A percentile compares a stretch with the other conserved stretches of the same genome.
These are phyloP conservation scores for Pholiota conissans DNA, from an alignment of 768 basidiomycete species.

Conservation along the genomic window DNA sequence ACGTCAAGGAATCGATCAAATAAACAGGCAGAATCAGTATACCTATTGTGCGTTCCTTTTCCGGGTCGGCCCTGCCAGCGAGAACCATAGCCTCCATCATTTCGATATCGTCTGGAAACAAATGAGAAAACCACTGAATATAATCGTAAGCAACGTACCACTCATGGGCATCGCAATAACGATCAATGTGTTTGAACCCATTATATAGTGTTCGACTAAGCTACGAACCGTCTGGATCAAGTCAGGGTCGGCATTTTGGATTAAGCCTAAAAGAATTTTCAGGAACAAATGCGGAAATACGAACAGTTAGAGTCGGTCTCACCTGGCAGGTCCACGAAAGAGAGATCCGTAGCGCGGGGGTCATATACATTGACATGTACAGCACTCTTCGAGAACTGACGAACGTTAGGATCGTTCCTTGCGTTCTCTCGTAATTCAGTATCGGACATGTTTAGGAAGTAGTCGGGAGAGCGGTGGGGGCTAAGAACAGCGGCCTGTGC, in stretches of 20 bases:
- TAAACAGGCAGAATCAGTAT: background rate
- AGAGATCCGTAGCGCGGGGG: conserved; percentile 44
- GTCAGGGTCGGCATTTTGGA: conserved; percentile 47
- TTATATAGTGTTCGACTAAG: conserved; percentile 50
- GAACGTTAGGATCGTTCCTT: background rate
- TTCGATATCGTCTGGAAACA: conserved; percentile 58
- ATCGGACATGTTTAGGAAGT: conserved; percentile 26
- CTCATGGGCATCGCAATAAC: conserved; percentile 67
- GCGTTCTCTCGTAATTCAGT: conserved; percentile 22
- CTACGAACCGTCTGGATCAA: conserved; percentile 45
- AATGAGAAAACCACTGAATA: too few relatives aligned
- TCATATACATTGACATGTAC: conserved; percentile 48
- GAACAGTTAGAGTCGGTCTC: conserved; percentile 23
- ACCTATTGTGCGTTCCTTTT: conserved; percentile 66
- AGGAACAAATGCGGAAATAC: conserved; percentile 19
- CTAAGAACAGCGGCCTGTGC: conserved; percentile 61
- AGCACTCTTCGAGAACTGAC: conserved; percentile 36
- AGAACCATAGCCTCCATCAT: conserved; percentile 59
- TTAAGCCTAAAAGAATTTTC: conserved; percentile 41
- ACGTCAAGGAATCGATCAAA: background rate
- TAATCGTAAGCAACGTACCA: conserved; percentile 48
- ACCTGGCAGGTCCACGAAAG: conserved; percentile 59
- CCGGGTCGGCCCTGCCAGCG: conserved; percentile 54
- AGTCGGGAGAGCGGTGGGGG: conserved; percentile 30
- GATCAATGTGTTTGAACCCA: conserved; percentile 54